Base-by-base conservation (phyloP, 495 filamentous ascomycete species). In the Xylaria cubensis region DNA sequence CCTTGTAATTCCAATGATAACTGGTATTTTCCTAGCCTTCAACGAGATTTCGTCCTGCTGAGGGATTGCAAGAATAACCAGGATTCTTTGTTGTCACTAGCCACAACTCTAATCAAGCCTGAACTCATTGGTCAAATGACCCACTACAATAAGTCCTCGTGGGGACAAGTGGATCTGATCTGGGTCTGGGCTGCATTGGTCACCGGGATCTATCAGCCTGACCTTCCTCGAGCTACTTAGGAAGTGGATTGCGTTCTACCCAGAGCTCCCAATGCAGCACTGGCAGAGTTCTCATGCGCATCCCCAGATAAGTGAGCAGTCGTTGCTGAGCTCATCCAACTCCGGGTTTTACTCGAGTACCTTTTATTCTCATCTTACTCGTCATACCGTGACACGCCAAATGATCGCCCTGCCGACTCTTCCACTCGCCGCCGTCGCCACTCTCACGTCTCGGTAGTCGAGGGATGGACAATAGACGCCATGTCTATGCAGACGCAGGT, bases 401-500 rank as follows among this genome's bases (percentile, higher is more conserved):
- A 67, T 44, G 50, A 19, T 39, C 34, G 29, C 65, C 13, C 32
- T 26, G 4, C 32, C 32, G 32, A 39, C 48, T 53, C 32, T n/a
- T 26, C 48, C n/a, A 26, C 21, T n/a, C 26, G 42, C 26, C 41
- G 13, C 15, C 41, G 13, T n/a, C 21, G 64, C 74, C 67, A 66
- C 63, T 26, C 51, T 9, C 46, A 34, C 12, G 63, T 24, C 48
- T 39, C 36, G 36, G 50, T 61, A 51, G 24, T 72, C 72, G 70
- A 74, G 77, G 75, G 77, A 79, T 79, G 77, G 77, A 79, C 72
- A 72, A 67, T 63, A 81, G 68, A 73, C 70, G 73, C 13, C 69
- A 86, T 86, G 84, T 83, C 83, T 74, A 94, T 94, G 89, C 90
- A 91, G 83, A 84, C 93, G 79, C 88, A 93, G 81, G 89, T 97